Evolutionary conservation across 371 early-diverging fungal species (phyloP), one percentile per base, ranked within the genome.

Genomic region (Lichtheimia corymbifera): DNA sequence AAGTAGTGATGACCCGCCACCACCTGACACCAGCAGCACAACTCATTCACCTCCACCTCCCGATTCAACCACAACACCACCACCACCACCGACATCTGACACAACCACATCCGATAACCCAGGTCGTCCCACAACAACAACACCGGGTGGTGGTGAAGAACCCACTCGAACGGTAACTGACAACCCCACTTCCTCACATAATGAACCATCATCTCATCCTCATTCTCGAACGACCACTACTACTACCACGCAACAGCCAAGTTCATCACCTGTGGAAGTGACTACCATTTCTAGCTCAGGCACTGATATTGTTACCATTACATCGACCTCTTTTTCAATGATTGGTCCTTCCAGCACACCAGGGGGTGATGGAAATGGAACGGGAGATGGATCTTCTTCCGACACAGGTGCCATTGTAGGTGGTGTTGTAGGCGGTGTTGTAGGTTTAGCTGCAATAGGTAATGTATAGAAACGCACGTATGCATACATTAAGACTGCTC

Each of bases 381-480:
- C 12, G 6, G 22, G 11, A 0, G 47, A 12, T 17, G 35, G 35
- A 35, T 35, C 35, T 9, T 35, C 35, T 28, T 17, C 58, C 15
- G 54, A 59, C 12, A 53, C 59, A 4, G 59, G 64, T 17, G 64
- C 64, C 22, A 58, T 64, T 44, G 64, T 59, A 6, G 64, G 64
- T 24, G 64, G 64, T 1, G 64, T 64, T 0, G 58, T 64, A 9
- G 64, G 64, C 14, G 64, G 59, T 14, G 53, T 64, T 4, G 58
- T 41, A 5, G 28, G 28, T 25, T 5, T 43, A 20, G 60, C 50
- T 12, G 41, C 52, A 1, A 41, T 59, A 41, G 60, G 60, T 59
- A 59, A 59, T 17, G 1, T n/a, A 5, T 24, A 13, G n/a, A 22
- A 53, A 30, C 53, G 17, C 17, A 53, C 13, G 17, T 53, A 25